Percentiles rank a stretch among this genome's conserved stretches.
Evolutionary conservation across 2,329 filamentous ascomycete species (phyloP).

Genomic region (Monosporascus sp.): DNA sequence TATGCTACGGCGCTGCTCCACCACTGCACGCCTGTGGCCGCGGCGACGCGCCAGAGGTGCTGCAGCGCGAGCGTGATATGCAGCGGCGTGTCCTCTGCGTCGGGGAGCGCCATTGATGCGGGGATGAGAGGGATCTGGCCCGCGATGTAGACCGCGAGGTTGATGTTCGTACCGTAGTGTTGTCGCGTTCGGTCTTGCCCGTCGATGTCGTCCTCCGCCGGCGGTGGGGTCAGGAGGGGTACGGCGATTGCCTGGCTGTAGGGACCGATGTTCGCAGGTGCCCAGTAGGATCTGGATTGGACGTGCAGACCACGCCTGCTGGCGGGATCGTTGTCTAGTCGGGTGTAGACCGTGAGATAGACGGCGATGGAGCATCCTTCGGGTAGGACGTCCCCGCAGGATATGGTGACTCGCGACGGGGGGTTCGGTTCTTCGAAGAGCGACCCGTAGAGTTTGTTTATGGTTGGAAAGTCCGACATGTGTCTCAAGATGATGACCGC

Average conservation of each 20-base stretch:
- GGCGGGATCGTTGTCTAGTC: constrained; percentile 6
- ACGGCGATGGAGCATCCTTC: constrained; percentile 55
- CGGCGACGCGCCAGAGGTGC: constrained; percentile 80
- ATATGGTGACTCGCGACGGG: constrained; percentile 77
- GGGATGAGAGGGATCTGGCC: constrained; percentile 90
- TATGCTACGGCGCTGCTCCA: constrained; percentile 76
- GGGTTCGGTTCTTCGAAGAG: constrained; percentile 77
- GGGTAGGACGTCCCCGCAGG: constrained; percentile 65
- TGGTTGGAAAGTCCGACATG: constrained; percentile 71
- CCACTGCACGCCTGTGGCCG: constrained; percentile 64
- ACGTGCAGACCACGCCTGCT: constrained; percentile 70
- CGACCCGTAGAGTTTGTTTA: constrained; percentile 72
- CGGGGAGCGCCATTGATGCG: constrained; percentile 63
- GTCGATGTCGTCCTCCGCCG: constrained; percentile 24
- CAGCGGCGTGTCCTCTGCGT: constrained; percentile 37
- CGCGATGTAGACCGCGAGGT: constrained; percentile 58
- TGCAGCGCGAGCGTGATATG: constrained; percentile 74
- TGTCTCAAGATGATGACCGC: constrained; percentile 65
- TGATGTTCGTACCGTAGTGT: constrained; percentile 16
- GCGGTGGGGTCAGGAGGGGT: constrained; percentile 25
- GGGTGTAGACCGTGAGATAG: constrained; percentile 38
- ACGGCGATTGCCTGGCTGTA: constrained; percentile 83
- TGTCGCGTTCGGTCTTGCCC: constrained; percentile 16
- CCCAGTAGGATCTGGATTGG: constrained; percentile 93
- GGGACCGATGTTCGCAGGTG: constrained; percentile 93